phyloP scores from a whole-genome alignment of 495 filamentous ascomycete species.

The Sabuloglossum arenarium region DNA sequence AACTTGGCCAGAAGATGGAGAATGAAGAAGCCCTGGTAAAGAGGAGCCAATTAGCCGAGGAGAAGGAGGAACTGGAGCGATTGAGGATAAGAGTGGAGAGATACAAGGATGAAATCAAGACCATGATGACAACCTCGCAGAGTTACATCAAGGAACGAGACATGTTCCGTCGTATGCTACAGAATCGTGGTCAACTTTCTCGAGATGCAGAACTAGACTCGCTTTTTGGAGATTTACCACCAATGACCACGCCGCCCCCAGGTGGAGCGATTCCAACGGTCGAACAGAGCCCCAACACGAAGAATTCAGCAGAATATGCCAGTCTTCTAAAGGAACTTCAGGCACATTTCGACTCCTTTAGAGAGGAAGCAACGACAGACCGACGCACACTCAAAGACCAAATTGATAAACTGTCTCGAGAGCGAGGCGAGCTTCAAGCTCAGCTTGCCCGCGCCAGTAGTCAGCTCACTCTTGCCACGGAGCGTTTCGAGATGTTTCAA shows the following conservation, averaged over 20 bases:
- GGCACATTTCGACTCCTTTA: constrained; percentile 72
- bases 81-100: constrained; percentile 39
- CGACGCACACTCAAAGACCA: constrained; percentile 68
- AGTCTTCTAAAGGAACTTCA: constrained; percentile 67
- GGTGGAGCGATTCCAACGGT: constrained; percentile 18
- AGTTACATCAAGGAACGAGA: constrained; percentile 90
- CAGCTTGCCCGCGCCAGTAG: constrained; percentile 59
- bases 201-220: constrained; percentile 36
- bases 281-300: constrained; percentile 19
- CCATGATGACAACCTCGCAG: constrained; percentile 58
- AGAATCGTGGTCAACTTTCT: constrained; percentile 45
- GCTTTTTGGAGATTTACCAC: constrained; percentile 38
- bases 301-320: constrained; percentile 37
- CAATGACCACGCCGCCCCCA: constrained; percentile 19
- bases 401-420: constrained; percentile 55
- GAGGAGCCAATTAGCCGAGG: constrained; percentile 43
- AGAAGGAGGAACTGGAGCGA: constrained; percentile 50
- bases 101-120: constrained; percentile 53
- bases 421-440: constrained; percentile 61
- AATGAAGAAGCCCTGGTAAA: constrained; percentile 60
- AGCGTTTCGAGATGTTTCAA: constrained; percentile 80
- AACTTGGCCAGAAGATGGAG: constrained; percentile 78
- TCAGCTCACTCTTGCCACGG: constrained; percentile 57
- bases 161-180: constrained; percentile 87
- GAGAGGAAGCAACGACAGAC: constrained; percentile 62